A percentile compares a stretch with the other conserved stretches of the same genome.
Conservation (phyloP, 306 rosid genomes). For the Casuarina glauca region DNA sequence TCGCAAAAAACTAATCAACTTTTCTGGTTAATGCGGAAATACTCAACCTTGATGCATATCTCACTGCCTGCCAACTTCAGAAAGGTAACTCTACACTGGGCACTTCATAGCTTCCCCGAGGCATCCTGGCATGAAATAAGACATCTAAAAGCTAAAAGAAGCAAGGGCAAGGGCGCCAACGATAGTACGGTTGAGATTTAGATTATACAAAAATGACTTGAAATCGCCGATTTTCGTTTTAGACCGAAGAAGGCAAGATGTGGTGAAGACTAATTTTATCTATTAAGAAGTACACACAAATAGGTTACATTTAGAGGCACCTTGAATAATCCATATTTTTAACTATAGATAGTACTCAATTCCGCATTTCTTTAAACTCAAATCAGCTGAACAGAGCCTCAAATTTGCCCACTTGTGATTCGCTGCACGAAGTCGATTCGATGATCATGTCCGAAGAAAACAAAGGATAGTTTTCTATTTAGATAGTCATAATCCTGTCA, state of each 20-base stretch:
- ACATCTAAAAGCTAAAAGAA: too few species aligned
- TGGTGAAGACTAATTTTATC: too few species aligned
- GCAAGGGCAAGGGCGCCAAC: too few species aligned
- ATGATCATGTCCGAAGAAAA: neutral
- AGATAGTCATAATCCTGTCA: neutral
- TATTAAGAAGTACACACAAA: too few species aligned
- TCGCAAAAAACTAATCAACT: neutral
- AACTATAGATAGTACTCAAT: neutral
- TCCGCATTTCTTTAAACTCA: neutral
- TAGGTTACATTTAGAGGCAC: too few species aligned
- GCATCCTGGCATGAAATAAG: too few species aligned
- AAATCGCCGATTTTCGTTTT: too few species aligned
- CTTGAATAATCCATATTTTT: neutral
- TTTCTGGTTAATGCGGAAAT: neutral
- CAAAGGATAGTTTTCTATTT: neutral
- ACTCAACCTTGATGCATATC: neutral
- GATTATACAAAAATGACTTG: too few species aligned
- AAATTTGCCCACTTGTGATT: neutral
- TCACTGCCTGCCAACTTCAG: neutral
- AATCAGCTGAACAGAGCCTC: neutral
- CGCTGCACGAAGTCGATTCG: neutral
- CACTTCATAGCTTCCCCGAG: too few species aligned
- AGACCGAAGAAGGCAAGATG: too few species aligned
- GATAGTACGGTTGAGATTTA: too few species aligned
- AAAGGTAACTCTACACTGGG: neutral